A percentile compares a stretch with the other conserved stretches of the same genome.
These are phyloP conservation scores for Penicillium simplicissimum DNA, from an alignment of 495 filamentous ascomycete species.

Conservation along the genomic window DNA sequence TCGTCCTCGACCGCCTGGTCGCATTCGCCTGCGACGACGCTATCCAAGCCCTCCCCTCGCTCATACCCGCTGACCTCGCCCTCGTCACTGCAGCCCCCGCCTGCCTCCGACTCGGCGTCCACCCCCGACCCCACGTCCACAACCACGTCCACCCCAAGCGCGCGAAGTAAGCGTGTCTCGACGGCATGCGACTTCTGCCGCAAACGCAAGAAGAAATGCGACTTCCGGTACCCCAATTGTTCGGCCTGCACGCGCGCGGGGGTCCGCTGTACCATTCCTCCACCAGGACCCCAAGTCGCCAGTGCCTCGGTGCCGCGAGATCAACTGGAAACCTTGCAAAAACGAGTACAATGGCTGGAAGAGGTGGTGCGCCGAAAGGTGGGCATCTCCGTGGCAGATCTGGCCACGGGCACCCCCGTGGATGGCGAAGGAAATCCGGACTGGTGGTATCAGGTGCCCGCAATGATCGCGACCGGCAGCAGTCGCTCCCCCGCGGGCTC, in stretches of 20 bases:
- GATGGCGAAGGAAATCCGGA: slow-evolving; percentile 43
- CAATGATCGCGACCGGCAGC: slow-evolving; percentile 40
- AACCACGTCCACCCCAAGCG: slow-evolving; percentile 9
- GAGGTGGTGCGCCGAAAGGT: slow-evolving; percentile 43
- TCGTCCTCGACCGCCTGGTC: slow-evolving; percentile 23
- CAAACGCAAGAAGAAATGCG: slow-evolving; percentile 56
- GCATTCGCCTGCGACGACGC: slow-evolving; percentile 7
- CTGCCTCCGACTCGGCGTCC: slow-evolving; percentile 2
- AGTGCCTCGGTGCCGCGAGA: slow-evolving; percentile 47
- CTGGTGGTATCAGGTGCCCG: slow-evolving; percentile 47
- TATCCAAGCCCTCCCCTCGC: not conserved
- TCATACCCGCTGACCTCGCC: slow-evolving; percentile 4
- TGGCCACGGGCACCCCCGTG: slow-evolving; percentile 36
- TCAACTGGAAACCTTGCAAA: slow-evolving; percentile 53
- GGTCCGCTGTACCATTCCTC: slow-evolving; percentile 51
- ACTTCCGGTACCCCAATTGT: slow-evolving; percentile 55
- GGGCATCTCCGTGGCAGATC: slow-evolving; percentile 38
- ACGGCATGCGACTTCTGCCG: slow-evolving; percentile 56
- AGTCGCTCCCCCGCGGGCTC: slow-evolving; percentile 19
- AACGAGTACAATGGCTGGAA: slow-evolving; percentile 53
- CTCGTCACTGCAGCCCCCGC: slow-evolving; percentile 10
- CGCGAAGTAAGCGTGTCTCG: slow-evolving; percentile 46
- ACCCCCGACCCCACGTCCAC: slow-evolving; percentile 15
- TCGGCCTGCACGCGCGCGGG: slow-evolving; percentile 53
- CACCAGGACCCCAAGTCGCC: slow-evolving; percentile 44